A percentile compares a stretch with the other conserved stretches of the same genome.
Conservation (phyloP, 768 basidiomycete species). For the Hypsizygus marmoreus region DNA sequence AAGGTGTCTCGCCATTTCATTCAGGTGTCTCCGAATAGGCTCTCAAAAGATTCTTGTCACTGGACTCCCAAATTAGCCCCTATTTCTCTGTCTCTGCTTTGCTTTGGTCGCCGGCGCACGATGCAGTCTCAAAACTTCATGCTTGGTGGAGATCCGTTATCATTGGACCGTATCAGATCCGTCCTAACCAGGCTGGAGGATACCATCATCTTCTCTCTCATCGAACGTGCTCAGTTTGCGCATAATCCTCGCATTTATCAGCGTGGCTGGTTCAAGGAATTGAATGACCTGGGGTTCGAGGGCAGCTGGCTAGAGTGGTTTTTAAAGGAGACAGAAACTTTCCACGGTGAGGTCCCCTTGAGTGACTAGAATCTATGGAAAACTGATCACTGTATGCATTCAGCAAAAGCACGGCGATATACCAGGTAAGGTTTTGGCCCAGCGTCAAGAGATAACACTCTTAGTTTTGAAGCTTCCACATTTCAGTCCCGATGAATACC, state of each 20-base stretch:
- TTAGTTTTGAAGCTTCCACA: slow-evolving; percentile 1
- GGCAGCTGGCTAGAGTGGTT: slow-evolving; percentile 99
- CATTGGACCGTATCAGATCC: slow-evolving; percentile 84
- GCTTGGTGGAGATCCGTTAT: slow-evolving; percentile 78
- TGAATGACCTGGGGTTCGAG: slow-evolving; percentile 69
- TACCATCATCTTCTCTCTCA: slow-evolving; percentile 97
- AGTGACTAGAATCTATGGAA: slow-evolving; percentile 1
- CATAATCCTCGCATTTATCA: slow-evolving; percentile 91
- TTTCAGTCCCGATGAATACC: slow-evolving; percentile 93
- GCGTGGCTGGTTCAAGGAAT: slow-evolving; percentile 75
- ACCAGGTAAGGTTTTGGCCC: slow-evolving; percentile 63
- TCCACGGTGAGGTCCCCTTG: slow-evolving; percentile 71
- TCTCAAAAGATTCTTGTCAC: no score
- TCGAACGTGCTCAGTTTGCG: slow-evolving; percentile 96
- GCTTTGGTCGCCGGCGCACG: slow-evolving; percentile 6
- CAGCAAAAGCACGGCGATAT: slow-evolving; percentile 93
- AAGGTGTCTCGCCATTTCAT: no score
- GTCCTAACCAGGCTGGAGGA: slow-evolving; percentile 92
- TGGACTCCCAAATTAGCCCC: no score
- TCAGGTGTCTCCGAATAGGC: no score
- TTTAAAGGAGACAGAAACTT: slow-evolving; percentile 89
- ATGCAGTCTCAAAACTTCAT: slow-evolving; percentile 74
- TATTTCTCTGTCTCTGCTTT: neutral
- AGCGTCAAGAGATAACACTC: neutral
- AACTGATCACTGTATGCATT: slow-evolving; percentile 3